Evolutionary conservation across 257 asterid species (phyloP).

Genomic region (Fraxinus excelsior): DNA sequence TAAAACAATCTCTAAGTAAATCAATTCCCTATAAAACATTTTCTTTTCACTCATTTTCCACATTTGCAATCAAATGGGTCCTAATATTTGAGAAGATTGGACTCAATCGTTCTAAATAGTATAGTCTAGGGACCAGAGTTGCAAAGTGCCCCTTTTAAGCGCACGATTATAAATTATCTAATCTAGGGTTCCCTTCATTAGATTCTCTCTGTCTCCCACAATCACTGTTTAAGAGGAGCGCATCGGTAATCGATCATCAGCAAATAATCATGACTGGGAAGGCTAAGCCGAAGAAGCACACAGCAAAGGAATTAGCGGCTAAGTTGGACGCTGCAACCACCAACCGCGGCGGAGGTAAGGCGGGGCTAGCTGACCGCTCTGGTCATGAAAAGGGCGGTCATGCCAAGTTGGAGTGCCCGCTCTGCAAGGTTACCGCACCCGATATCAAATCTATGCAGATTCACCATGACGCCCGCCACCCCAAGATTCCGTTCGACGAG

Average conservation of each 20-base stretch:
- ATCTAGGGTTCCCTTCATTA: background rate
- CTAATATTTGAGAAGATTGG: background rate
- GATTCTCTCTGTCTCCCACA: background rate
- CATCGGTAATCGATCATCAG: background rate
- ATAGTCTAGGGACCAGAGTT: background rate
- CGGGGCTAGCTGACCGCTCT: slow-evolving; percentile 69
- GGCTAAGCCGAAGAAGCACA: slow-evolving; percentile 94
- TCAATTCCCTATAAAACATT: no score
- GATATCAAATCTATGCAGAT: slow-evolving; percentile 84
- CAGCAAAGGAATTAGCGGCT: slow-evolving; percentile 81
- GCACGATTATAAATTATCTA: background rate
- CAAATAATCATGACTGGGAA: slow-evolving; percentile 68
- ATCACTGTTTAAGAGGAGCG: background rate
- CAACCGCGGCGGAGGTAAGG: slow-evolving; percentile 89
- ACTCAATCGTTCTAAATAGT: background rate
- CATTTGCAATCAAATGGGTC: no score
- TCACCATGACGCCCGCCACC: slow-evolving; percentile 87
- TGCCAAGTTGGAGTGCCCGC: slow-evolving; percentile 87
- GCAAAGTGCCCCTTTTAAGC: background rate
- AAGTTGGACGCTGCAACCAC: slow-evolving; percentile 84
- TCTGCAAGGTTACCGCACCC: slow-evolving; percentile 78
- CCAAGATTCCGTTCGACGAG: slow-evolving; percentile 79
- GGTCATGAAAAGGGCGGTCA: slow-evolving; percentile 86
- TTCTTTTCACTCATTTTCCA: no score
- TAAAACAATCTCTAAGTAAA: no score